Conservation (phyloP, 2,329 filamentous ascomycete species). For the Ploettnerulaceae sp. region DNA sequence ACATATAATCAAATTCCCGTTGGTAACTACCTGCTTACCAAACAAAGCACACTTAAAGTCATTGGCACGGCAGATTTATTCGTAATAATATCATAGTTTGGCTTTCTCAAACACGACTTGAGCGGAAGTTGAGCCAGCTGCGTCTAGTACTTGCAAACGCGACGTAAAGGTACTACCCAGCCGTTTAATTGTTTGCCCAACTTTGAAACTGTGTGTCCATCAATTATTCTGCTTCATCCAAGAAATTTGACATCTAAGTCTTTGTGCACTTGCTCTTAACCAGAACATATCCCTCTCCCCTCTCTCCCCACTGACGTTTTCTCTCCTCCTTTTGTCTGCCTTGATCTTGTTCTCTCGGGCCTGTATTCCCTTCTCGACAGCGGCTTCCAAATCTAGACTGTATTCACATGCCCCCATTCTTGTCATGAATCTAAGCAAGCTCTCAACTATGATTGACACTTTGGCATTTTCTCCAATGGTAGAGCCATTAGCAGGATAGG, state of each 20-base stretch:
- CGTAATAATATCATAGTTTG: too few species aligned
- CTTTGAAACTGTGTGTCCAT: too few species aligned
- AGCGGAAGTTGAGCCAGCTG: too few species aligned
- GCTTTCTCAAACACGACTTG: too few species aligned
- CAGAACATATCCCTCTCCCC: slow-evolving; percentile 24
- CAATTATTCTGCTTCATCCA: slow-evolving; percentile 17
- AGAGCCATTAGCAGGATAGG: slow-evolving; percentile 45
- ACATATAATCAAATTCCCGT: too few species aligned
- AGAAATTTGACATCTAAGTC: slow-evolving; percentile 29
- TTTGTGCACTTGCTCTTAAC: slow-evolving; percentile 32
- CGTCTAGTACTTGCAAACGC: too few species aligned
- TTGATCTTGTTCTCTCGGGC: slow-evolving; percentile 43
- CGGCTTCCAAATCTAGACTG: slow-evolving; percentile 36
- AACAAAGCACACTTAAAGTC: too few species aligned
- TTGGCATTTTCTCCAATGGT: slow-evolving; percentile 51
- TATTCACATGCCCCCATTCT: slow-evolving; percentile 31
- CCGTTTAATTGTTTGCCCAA: too few species aligned
- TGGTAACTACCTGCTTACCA: too few species aligned
- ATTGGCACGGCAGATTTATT: too few species aligned
- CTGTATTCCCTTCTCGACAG: slow-evolving; percentile 48
- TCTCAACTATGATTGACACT: slow-evolving; percentile 51
- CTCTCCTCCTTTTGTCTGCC: slow-evolving; percentile 41
- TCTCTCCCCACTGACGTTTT: slow-evolving; percentile 27
- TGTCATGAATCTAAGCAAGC: slow-evolving; percentile 43
- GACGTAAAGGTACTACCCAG: too few species aligned